Base-by-base conservation (phyloP, 2,329 filamentous ascomycete species). In the Talaromyces sp. region DNA sequence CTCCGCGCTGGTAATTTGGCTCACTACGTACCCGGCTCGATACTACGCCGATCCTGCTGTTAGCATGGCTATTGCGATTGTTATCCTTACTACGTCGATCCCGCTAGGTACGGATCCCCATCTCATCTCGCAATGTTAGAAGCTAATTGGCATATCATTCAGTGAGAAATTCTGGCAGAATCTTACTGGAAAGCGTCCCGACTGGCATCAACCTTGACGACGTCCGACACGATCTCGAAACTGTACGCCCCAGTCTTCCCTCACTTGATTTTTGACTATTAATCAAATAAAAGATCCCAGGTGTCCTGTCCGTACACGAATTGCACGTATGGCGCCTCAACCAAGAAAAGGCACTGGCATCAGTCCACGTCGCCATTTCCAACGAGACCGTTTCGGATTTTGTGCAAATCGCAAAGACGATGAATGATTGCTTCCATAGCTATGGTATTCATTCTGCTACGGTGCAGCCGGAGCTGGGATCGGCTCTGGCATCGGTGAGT, bases 251-350 rank as follows among this genome's bases (percentile, higher is more conserved):
- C 72, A 35, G 70, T 65, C 39, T 25, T 9, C n/a, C 9, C 50
- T 9, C 5, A 5, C 5, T 39, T 15, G 27, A 17, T 13, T 6
- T 19, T 25, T 15, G 7, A 41, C 43, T 50, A 35, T 35, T 27
- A 4, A 47, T 11, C 17, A 45, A 19, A 33, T 10, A 39, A 33
- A 33, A 68, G 27, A 75, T 59, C 27, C 83, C 86, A 0, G 89
- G 89, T 0, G 83, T 92, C 19, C 73, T 85, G 19, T 87, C 87
- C 0, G 83, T 92, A 17, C 89, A 92, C 68, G 89, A 93, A 70
- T 80, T 93, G n/a, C 89, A 92, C 69, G 85, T 92, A 67, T 93
- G 90, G 90, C 83, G 87, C 1, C 81, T 93, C 2, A 87, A 90
- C 72, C 89, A 93, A 76, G 82, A 83, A 61, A 91, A 90, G 71